Conservation (phyloP, 2,329 filamentous ascomycete genomes). For the Fonsecaea erecta region DNA sequence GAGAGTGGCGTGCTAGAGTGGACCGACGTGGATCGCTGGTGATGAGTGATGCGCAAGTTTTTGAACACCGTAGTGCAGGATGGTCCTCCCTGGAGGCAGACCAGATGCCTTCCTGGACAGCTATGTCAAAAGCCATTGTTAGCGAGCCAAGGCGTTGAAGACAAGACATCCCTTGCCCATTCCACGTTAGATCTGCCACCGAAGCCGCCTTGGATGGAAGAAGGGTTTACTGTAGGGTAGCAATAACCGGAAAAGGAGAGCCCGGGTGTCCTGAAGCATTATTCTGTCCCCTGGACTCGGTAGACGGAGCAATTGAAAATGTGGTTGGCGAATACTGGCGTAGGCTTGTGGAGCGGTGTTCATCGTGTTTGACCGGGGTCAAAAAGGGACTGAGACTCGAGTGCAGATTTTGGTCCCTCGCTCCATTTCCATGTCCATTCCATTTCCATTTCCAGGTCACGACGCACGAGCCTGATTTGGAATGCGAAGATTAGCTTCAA, state of each 20-base stretch:
- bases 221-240: background rate
- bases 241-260: background rate
- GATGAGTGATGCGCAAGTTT: background rate
- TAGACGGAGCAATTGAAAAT: background rate
- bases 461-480: background rate
- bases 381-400: background rate
- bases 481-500: background rate
- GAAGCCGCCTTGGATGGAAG: background rate
- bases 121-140: background rate
- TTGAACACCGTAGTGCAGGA: background rate
- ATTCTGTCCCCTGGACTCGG: background rate
- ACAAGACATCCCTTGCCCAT: background rate
- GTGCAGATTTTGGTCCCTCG: background rate
- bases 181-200: background rate
- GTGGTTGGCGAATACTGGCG: background rate
- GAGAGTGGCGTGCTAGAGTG: background rate
- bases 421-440: background rate
- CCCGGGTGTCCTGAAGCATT: background rate
- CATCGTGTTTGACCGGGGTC: background rate
- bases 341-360: background rate
- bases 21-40: background rate
- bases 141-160: background rate
- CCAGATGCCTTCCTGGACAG: background rate
- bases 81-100: background rate
- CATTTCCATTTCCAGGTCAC: background rate